Evolutionary conservation across 2,329 filamentous ascomycete genomes (phyloP).

Genomic region (Ascochyta rabiei): DNA sequence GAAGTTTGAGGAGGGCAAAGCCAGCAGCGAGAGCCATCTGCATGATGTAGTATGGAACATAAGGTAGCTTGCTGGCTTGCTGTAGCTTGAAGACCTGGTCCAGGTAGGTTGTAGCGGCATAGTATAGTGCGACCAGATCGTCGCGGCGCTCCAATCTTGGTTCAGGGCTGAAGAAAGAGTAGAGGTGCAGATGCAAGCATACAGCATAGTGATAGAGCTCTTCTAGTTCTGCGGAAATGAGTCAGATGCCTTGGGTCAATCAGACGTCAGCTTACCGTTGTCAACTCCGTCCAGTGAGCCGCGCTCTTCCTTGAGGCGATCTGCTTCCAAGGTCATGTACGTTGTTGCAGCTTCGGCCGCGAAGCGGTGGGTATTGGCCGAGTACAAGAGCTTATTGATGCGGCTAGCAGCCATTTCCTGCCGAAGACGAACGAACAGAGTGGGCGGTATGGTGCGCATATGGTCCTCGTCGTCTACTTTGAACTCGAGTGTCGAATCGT

Average conservation of each 20-base stretch:
- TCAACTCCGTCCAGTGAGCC: slow-evolving; percentile 43
- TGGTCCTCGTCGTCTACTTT: slow-evolving; percentile 46
- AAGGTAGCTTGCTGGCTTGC: slow-evolving; percentile 64
- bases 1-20: slow-evolving; percentile 75
- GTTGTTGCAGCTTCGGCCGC: slow-evolving; percentile 38
- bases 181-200: slow-evolving; percentile 75
- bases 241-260: slow-evolving; percentile 50
- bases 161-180: slow-evolving; percentile 81
- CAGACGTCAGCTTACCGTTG: slow-evolving; percentile 29
- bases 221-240: slow-evolving; percentile 49
- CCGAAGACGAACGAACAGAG: slow-evolving; percentile 45
- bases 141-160: slow-evolving; percentile 63
- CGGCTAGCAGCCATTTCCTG: slow-evolving; percentile 49
- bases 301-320: slow-evolving; percentile 45
- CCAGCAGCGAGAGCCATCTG: slow-evolving; percentile 85
- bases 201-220: slow-evolving; percentile 73
- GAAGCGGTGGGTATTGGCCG: slow-evolving; percentile 40
- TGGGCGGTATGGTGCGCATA: slow-evolving; percentile 45
- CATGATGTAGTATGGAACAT: slow-evolving; percentile 77
- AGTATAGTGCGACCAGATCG: slow-evolving; percentile 77
- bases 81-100: slow-evolving; percentile 63
- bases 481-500: slow-evolving; percentile 71
- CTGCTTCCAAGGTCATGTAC: slow-evolving; percentile 46
- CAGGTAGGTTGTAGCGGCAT: slow-evolving; percentile 72
- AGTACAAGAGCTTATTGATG: slow-evolving; percentile 47